Evolutionary conservation across 148 eudicot species (phyloP).

Genomic region (Polygonum maritimum): DNA sequence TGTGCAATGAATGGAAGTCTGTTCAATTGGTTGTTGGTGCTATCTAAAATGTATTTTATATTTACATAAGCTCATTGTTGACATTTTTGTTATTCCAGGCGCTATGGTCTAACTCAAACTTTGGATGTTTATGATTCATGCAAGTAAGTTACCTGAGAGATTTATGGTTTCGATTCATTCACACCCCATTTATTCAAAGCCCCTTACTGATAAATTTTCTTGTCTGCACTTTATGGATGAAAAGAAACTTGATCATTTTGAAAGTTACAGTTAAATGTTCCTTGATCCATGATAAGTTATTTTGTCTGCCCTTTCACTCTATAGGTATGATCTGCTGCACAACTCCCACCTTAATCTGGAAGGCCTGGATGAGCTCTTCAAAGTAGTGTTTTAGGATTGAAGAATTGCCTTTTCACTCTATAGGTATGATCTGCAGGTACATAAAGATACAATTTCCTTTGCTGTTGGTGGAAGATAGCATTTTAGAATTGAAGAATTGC

Average conservation of each 20-base stretch:
- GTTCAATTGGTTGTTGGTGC: not conserved
- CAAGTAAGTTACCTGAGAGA: constrained; percentile 58
- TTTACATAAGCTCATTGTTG: not conserved
- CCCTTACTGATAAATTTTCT: no score
- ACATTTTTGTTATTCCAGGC: no score
- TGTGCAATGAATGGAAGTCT: not conserved
- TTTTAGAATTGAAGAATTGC: not conserved
- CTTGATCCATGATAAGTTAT: not conserved
- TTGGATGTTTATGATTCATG: constrained; percentile 97
- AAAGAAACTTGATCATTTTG: not conserved
- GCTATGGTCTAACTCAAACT: constrained; percentile 79
- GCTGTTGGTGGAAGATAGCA: not conserved
- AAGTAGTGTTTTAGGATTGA: constrained; percentile 26
- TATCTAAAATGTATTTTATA: not conserved
- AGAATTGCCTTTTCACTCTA: no score
- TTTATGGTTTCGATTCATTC: no score
- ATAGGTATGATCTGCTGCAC: constrained; percentile 92
- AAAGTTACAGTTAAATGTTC: not conserved
- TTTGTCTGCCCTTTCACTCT: constrained; percentile 14
- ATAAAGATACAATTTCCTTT: not conserved
- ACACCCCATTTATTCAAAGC: no score
- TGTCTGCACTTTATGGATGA: no score
- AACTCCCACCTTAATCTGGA: constrained; percentile 85
- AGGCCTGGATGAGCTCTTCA: constrained; percentile 21
- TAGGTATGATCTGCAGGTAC: constrained; percentile 43